Base-by-base conservation (phyloP, 1,139 yeast species). In the Yamadazyma friedrichii region DNA sequence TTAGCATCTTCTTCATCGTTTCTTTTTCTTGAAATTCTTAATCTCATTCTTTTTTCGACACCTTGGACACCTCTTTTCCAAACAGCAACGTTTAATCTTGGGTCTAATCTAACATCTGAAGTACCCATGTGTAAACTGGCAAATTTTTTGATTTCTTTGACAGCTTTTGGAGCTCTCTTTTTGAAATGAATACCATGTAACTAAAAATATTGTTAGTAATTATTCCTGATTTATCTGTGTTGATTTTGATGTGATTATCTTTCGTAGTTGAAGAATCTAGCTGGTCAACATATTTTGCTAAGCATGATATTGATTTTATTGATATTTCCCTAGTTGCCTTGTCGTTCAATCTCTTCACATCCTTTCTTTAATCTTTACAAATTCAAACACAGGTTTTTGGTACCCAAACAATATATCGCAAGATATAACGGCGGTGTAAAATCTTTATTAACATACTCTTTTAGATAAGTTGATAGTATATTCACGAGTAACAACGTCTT, bases 51-150 rank as follows among this genome's bases (percentile, higher is more conserved):
- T 87, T 78, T 80, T 74, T 95, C 96, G 66, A 88, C 95, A 79
- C 97, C 97, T 84, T 91, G 93, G 79, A 94, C 85, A 81, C 99
- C 99, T 81, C 95, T 89, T 77, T 88, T 87, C 98, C 98, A 94
- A 78, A 94, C 81, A 72, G 86, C 95, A 76, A 91, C 94, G 86
- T 94, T 94, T 77, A 94, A 82, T 76, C 83, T 88, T 70, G 98
- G 98, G 80, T 93, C 98, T 69, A 94, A 79, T 82, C 98, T 94
- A 74, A 94, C 98, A 73, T 94, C 99, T 58, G 88, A 76, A 67
- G 99, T 94, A 71, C 98, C 98, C 95, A 93, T 88, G 86, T 93
- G 98, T 79, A 88, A 83, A 73, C 88, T 82, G 69, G 98, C 97
- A 71, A 94, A 94, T 78, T 88, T 91, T 84, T 88, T 91, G 82